phyloP scores from a whole-genome alignment of 345 rosid genomes.

The Triadica sebifera region DNA sequence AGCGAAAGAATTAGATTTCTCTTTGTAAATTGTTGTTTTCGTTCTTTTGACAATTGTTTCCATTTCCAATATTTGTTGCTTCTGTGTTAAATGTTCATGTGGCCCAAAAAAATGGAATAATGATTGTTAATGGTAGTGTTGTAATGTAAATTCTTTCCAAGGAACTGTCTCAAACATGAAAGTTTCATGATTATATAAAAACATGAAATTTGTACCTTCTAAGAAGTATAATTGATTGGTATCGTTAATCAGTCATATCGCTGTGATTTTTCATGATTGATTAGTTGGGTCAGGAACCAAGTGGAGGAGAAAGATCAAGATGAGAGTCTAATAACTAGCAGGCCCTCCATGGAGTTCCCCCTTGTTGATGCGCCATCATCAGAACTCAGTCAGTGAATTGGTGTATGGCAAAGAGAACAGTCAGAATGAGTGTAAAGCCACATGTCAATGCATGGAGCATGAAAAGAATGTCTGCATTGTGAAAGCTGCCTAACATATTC shows the following conservation, averaged over 20 bases:
- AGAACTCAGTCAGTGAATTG: slow-evolving; percentile 12
- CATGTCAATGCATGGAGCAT: slow-evolving; percentile 41
- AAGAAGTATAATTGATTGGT: neutral
- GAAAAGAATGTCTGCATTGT: slow-evolving; percentile 37
- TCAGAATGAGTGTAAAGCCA: slow-evolving; percentile 40
- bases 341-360: slow-evolving; percentile 14
- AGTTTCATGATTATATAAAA: neutral
- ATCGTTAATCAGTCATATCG: neutral
- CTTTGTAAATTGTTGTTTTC: neutral
- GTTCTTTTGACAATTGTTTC: neutral
- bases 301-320: slow-evolving; percentile 1
- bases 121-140: slow-evolving; percentile 1
- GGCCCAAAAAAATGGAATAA: neutral
- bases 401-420: slow-evolving; percentile 40
- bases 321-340: neutral
- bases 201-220: neutral
- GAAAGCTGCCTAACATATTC: slow-evolving; percentile 35
- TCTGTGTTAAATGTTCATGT: neutral
- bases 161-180: neutral
- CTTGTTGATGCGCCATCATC: neutral
- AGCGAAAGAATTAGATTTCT: neutral
- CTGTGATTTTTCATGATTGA: neutral
- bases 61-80: neutral
- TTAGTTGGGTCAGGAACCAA: neutral
- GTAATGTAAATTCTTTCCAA: neutral